phyloP scores from a whole-genome alignment of 441 rosid species.

The Jatropha podagrica region DNA sequence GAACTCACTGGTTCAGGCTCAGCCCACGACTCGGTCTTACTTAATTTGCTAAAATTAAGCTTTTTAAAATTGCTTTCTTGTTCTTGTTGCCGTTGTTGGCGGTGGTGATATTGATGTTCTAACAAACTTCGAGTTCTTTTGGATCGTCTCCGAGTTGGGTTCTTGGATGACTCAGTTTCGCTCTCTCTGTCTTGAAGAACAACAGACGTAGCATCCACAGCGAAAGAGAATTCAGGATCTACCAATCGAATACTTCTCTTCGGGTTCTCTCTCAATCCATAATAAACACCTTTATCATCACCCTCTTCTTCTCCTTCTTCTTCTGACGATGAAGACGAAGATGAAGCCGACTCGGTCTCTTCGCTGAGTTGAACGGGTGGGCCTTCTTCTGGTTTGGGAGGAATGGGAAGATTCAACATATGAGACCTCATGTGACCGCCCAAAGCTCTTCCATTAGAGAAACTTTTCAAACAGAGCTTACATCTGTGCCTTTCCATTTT shows the following conservation, averaged over 20 bases:
- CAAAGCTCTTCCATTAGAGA: constrained; percentile 70
- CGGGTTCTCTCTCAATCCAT: constrained; percentile 58
- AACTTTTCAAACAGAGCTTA: constrained; percentile 62
- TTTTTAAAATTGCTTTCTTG: constrained; percentile 28
- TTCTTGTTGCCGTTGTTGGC: constrained; percentile 21
- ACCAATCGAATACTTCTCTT: constrained; percentile 52
- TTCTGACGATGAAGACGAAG: constrained; percentile 29
- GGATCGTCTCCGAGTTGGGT: constrained; percentile 66
- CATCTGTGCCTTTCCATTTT: constrained; percentile 74
- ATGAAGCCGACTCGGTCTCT: constrained; percentile 44
- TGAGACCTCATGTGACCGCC: constrained; percentile 95
- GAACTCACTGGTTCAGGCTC: constrained; percentile 68
- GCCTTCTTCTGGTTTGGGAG: constrained; percentile 24
- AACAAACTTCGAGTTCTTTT: constrained; percentile 54
- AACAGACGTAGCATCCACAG: constrained; percentile 49
- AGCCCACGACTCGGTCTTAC: constrained; percentile 38
- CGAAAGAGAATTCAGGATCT: constrained; percentile 61
- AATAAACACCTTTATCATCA: constrained; percentile 29
- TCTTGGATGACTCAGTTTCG: constrained; percentile 84
- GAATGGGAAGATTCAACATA: constrained; percentile 51
- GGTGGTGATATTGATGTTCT: constrained; percentile 26
- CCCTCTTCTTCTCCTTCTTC: constrained; percentile 25
- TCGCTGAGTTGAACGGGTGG: constrained; percentile 37
- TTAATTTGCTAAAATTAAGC: constrained; percentile 38
- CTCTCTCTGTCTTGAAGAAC: constrained; percentile 69